Evolutionary conservation across 1,284 basidiomycete genomes (phyloP).

Genomic region (Sporisorium scitamineum): DNA sequence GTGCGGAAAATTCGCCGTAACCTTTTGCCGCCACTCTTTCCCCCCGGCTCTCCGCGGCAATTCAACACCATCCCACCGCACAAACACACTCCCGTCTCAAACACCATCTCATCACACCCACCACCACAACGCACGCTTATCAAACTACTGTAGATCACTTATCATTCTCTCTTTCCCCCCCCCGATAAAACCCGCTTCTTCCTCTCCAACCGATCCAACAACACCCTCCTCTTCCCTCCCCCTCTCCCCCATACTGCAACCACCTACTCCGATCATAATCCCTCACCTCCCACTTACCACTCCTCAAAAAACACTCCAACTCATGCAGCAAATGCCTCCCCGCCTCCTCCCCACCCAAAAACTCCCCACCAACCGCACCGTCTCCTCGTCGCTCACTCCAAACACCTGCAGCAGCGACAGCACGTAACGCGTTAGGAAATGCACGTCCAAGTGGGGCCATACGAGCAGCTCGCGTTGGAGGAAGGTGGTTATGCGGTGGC

Average conservation of each 20-base stretch:
- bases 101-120: no score
- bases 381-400: constrained; percentile 54
- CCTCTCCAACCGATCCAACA: not conserved
- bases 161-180: no score
- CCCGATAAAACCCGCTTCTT: no score
- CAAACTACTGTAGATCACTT: no score
- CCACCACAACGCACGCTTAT: no score
- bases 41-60: no score
- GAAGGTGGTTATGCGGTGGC: constrained; percentile 49
- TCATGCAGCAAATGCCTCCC: constrained; percentile 65
- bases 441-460: constrained; percentile 63
- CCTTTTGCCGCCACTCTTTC: no score
- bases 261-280: constrained; percentile 33
- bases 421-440: constrained; percentile 65
- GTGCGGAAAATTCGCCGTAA: no score
- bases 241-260: constrained; percentile 17
- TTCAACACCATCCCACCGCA: no score
- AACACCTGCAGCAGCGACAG: constrained; percentile 60
- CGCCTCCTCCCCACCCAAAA: constrained; percentile 46
- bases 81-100: no score
- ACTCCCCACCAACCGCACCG: constrained; percentile 64
- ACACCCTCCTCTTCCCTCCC: not conserved
- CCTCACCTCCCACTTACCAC: constrained; percentile 43
- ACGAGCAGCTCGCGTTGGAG: constrained; percentile 64
- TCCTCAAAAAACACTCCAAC: constrained; percentile 55